A percentile compares a stretch with the other conserved stretches of the same genome.
phyloP scores from a whole-genome alignment of 495 filamentous ascomycete genomes.

The Hyphodiscus hymeniophilus region DNA sequence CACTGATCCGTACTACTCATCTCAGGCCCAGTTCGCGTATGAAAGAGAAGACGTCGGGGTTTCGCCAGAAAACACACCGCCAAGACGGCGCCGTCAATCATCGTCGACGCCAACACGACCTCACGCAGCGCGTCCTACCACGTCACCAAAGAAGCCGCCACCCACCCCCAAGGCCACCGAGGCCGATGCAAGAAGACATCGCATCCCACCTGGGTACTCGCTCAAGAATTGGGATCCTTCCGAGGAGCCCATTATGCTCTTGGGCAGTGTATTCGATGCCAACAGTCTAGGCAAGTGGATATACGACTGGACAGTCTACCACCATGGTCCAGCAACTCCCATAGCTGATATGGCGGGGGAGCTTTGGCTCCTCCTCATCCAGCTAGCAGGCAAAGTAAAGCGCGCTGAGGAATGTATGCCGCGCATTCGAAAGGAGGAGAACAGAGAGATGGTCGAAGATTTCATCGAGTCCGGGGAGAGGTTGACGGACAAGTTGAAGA shows the following conservation, averaged over 20 bases:
- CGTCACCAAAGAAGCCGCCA: slow-evolving; percentile 31
- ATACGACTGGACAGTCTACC: slow-evolving; percentile 98
- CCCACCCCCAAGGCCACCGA: slow-evolving; percentile 66
- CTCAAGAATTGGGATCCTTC: slow-evolving; percentile 98
- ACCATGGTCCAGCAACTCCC: slow-evolving; percentile 75
- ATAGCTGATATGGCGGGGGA: slow-evolving; percentile 92
- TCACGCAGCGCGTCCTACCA: slow-evolving; percentile 31
- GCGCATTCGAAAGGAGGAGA: slow-evolving; percentile 61
- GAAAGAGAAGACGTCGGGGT: slow-evolving; percentile 10
- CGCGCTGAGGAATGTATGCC: slow-evolving; percentile 75
- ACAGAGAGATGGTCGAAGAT: slow-evolving; percentile 76
- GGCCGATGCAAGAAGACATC: slow-evolving; percentile 68
- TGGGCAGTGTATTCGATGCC: slow-evolving; percentile 94
- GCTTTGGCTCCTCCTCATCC: slow-evolving; percentile 90
- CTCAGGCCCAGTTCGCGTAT: slow-evolving; percentile 36
- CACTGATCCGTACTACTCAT: slow-evolving; percentile 45
- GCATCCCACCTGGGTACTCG: slow-evolving; percentile 87
- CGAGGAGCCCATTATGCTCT: slow-evolving; percentile 81
- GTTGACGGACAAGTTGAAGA: slow-evolving; percentile 77
- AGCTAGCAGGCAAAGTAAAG: slow-evolving; percentile 93
- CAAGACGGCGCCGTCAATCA: slow-evolving; percentile 26
- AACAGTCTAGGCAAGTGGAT: slow-evolving; percentile 99
- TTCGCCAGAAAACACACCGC: slow-evolving; percentile 23
- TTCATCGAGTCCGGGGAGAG: slow-evolving; percentile 89
- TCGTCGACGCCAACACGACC: slow-evolving; percentile 32